phyloP scores from a whole-genome alignment of 2,329 filamentous ascomycete species.

The Diaporthe ilicicola region DNA sequence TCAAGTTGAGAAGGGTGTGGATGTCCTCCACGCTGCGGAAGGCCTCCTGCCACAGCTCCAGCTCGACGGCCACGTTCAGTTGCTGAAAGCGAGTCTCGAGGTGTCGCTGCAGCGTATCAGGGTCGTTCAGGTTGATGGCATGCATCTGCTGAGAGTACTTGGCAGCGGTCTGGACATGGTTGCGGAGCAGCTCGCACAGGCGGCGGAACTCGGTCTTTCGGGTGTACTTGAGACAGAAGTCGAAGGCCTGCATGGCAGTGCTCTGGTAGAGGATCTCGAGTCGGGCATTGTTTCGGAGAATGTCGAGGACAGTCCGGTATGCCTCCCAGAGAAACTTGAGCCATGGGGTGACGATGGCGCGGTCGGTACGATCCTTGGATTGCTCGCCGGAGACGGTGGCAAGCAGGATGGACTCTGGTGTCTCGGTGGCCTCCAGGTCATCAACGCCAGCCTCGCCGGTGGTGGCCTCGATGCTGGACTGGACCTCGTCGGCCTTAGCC shows the following conservation, averaged over 20 bases:
- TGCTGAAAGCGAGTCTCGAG: conserved; percentile 98
- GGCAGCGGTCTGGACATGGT: conserved; percentile 98
- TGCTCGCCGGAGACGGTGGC: conserved; percentile 98
- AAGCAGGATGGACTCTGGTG: conserved; percentile 95
- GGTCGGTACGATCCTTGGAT: conserved; percentile 95
- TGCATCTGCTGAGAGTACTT: conserved; percentile 99
- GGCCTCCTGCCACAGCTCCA: conserved; percentile 98
- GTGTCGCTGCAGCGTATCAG: conserved; percentile 96
- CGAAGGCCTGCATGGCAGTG: conserved; percentile 97
- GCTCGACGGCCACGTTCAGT: conserved; percentile 95
- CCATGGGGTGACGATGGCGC: conserved; percentile 98
- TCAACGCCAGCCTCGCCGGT: conserved; percentile 80
- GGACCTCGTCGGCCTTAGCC: conserved; percentile 93
- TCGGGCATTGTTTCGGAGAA: conserved; percentile 98
- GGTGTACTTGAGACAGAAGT: conserved; percentile 98
- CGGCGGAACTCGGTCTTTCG: conserved; percentile 99
- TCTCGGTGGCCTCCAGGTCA: conserved; percentile 96
- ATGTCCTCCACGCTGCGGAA: conserved; percentile 99
- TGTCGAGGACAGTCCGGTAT: conserved; percentile 97
- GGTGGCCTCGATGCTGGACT: conserved; percentile 83
- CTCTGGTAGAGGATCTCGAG: conserved; percentile 98
- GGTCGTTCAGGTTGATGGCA: conserved; percentile 97
- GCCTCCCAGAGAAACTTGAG: conserved; percentile 99
- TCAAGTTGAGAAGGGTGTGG: conserved; percentile 94
- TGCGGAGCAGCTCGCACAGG: conserved; percentile 96